phyloP scores from a whole-genome alignment of 257 asterid species.

The Sherardia arvensis region DNA sequence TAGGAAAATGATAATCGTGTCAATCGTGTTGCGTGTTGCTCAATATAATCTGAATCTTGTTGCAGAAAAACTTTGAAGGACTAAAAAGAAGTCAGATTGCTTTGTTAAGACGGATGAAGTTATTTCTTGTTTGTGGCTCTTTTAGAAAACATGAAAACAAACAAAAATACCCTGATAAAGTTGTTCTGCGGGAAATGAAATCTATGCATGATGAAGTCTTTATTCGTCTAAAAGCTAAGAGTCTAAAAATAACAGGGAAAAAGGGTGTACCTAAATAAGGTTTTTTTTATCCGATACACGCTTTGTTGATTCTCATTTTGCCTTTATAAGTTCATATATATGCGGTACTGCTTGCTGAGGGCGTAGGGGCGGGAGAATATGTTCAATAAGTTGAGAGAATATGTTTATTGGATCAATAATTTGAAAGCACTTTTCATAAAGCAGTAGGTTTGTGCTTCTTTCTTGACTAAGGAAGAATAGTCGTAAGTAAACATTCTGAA shows the following conservation, averaged over 20 bases:
- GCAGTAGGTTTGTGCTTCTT: slow-evolving; percentile 11
- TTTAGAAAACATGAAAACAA: not conserved
- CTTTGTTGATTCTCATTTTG: slow-evolving; percentile 16
- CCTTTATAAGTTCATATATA: not conserved
- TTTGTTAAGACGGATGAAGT: not conserved
- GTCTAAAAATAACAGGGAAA: slow-evolving; percentile 13
- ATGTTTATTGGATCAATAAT: not conserved
- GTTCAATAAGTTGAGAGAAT: not conserved
- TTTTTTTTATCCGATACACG: slow-evolving; percentile 1
- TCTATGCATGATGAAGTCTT: not conserved
- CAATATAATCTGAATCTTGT: not conserved
- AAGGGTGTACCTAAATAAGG: slow-evolving; percentile 3
- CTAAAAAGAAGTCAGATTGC: not conserved
- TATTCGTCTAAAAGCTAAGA: slow-evolving; percentile 13
- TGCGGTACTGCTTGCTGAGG: slow-evolving; percentile 3
- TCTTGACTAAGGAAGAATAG: slow-evolving; percentile 12
- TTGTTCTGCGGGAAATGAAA: slow-evolving; percentile 1
- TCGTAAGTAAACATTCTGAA: slow-evolving; percentile 14
- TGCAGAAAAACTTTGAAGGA: not conserved
- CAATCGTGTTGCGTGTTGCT: not conserved
- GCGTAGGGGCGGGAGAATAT: slow-evolving; percentile 12
- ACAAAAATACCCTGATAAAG: not conserved
- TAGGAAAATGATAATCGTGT: not conserved
- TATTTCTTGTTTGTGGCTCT: not conserved
- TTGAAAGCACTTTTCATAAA: slow-evolving; percentile 16